phyloP scores from a whole-genome alignment of 2,329 filamentous ascomycete species.

The Fusarium pseudocircinatum region DNA sequence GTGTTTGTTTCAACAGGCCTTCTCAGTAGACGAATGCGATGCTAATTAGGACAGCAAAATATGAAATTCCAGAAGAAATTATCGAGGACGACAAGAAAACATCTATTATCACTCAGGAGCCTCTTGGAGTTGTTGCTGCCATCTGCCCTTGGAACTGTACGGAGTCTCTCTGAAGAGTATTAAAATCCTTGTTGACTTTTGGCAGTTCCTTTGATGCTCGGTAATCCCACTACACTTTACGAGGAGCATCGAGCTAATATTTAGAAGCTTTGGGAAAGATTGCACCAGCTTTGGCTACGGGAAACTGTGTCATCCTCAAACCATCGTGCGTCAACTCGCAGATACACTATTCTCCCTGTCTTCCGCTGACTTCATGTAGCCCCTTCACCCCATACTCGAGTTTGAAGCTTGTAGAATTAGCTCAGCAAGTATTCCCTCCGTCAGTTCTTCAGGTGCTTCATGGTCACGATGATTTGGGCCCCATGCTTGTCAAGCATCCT shows the following conservation, averaged over 20 bases:
- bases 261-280: neutral
- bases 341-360: neutral
- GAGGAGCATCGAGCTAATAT: neutral
- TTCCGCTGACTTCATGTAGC: neutral
- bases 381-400: neutral
- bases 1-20: neutral
- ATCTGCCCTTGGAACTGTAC: slow-evolving; percentile 9
- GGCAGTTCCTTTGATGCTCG: neutral
- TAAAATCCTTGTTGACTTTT: neutral
- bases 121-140: neutral
- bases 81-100: neutral
- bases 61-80: neutral
- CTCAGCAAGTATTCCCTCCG: neutral
- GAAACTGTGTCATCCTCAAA: slow-evolving; percentile 1
- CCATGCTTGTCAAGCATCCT: neutral
- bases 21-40: neutral
- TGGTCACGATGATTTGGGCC: neutral
- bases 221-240: neutral
- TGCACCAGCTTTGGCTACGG: neutral
- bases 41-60: neutral
- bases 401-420: neutral
- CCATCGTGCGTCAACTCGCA: neutral
- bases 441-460: neutral
- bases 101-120: neutral
- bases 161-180: neutral